phyloP scores from a whole-genome alignment of 2,329 filamentous ascomycete genomes.

The Colletotrichum sp. region DNA sequence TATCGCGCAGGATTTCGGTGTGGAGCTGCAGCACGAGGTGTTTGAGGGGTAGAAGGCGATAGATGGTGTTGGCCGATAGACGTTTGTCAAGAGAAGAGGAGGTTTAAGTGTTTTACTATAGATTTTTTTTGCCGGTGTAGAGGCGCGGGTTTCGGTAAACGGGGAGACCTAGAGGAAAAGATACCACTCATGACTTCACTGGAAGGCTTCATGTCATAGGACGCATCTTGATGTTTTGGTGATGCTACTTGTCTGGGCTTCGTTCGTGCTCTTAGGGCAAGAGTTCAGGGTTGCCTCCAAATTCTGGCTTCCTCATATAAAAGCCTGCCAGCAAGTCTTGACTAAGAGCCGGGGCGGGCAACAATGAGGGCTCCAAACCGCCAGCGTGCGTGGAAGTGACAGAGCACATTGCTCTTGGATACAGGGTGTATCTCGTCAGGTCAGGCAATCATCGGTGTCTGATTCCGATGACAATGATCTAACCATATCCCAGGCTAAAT shows the following conservation, averaged over 20 bases:
- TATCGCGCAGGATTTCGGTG: slow-evolving; percentile 89
- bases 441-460: neutral
- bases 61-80: neutral
- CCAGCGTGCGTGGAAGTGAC: no score
- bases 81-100: neutral
- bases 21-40: slow-evolving; percentile 86
- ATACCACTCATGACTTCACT: neutral
- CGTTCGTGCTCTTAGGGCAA: neutral
- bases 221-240: rapidly evolving
- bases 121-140: neutral
- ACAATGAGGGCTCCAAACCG: no score
- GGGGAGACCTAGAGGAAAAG: neutral
- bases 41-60: slow-evolving; percentile 74
- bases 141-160: neutral
- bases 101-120: neutral
- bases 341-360: neutral
- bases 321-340: rapidly evolving
- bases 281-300: neutral
- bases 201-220: neutral
- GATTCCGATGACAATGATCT: no score
- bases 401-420: no score
- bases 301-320: rapidly evolving
- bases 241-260: neutral
- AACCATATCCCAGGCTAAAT: rapidly evolving
- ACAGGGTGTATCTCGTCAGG: neutral